phyloP scores from a whole-genome alignment of 2,329 filamentous ascomycete species.

The Botrytis sinoallii region DNA sequence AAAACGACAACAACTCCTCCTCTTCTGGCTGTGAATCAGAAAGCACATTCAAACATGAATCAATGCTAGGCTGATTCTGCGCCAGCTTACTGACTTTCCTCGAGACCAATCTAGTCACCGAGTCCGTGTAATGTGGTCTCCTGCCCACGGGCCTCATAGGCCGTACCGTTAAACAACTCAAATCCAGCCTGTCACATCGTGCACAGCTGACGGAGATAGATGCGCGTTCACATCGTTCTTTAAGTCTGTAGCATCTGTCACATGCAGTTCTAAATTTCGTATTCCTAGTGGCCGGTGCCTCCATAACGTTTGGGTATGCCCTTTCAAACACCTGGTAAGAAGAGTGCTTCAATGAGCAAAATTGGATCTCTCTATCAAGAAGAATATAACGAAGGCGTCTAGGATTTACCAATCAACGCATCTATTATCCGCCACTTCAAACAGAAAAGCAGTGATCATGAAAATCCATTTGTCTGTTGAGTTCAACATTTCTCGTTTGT shows the following conservation, averaged over 20 bases:
- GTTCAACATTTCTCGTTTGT: too few relatives aligned
- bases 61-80: not conserved
- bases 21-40: not conserved
- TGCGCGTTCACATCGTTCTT: not conserved
- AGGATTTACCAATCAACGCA: too few relatives aligned
- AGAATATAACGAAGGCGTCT: too few relatives aligned
- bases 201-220: not conserved
- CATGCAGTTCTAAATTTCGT: not conserved
- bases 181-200: not conserved
- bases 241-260: not conserved
- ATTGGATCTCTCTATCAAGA: not conserved
- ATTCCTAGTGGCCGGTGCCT: not conserved
- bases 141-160: not conserved
- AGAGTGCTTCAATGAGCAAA: not conserved
- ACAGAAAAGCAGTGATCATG: too few relatives aligned
- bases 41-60: not conserved
- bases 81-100: not conserved
- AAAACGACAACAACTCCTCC: not conserved
- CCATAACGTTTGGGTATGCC: not conserved
- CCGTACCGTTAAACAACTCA: not conserved
- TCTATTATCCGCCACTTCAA: too few relatives aligned
- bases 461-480: too few relatives aligned
- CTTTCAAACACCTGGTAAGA: not conserved
- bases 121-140: not conserved
- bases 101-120: not conserved